Evolutionary conservation across 2,329 filamentous ascomycete species (phyloP).

Genomic region (Pyrenochaeta sp.): DNA sequence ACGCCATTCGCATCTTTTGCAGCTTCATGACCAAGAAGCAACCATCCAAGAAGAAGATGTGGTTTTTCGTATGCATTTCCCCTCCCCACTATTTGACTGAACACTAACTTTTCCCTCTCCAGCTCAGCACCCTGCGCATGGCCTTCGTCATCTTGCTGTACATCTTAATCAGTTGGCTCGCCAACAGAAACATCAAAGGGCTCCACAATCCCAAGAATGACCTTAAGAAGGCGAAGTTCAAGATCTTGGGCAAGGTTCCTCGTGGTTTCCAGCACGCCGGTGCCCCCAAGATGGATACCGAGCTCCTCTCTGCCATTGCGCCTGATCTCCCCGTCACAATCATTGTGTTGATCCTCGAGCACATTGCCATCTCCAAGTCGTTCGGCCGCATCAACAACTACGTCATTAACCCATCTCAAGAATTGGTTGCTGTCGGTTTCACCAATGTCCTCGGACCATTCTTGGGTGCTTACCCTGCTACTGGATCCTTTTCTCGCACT

Average conservation of each 20-base stretch:
- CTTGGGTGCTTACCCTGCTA: conserved; percentile 88
- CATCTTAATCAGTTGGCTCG: conserved; percentile 86
- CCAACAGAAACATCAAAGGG: conserved; percentile 65
- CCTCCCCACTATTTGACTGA: neutral
- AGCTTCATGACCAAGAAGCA: conserved; percentile 72
- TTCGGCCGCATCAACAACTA: conserved; percentile 98
- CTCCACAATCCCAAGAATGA: conserved; percentile 57
- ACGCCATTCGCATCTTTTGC: conserved; percentile 70
- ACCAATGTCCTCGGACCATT: conserved; percentile 91
- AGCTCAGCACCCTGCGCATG: conserved; percentile 81
- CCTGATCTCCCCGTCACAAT: conserved; percentile 82
- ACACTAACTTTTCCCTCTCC: neutral
- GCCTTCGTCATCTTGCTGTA: conserved; percentile 92
- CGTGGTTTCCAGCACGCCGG: conserved; percentile 80
- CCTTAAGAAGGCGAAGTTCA: conserved; percentile 69
- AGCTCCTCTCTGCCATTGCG: conserved; percentile 73
- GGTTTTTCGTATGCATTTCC: conserved; percentile 72
- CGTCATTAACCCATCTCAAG: conserved; percentile 92
- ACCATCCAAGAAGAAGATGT: conserved; percentile 76
- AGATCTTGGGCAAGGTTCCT: conserved; percentile 58
- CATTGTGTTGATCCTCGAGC: conserved; percentile 95
- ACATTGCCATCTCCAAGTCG: conserved; percentile 96
- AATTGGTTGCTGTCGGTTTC: conserved; percentile 91
- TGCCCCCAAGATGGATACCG: conserved; percentile 72
- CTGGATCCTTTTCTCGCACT: conserved; percentile 94